Evolutionary conservation across 208 protist genomes (phyloP).

Genomic region (Wallacemonas sp.): DNA sequence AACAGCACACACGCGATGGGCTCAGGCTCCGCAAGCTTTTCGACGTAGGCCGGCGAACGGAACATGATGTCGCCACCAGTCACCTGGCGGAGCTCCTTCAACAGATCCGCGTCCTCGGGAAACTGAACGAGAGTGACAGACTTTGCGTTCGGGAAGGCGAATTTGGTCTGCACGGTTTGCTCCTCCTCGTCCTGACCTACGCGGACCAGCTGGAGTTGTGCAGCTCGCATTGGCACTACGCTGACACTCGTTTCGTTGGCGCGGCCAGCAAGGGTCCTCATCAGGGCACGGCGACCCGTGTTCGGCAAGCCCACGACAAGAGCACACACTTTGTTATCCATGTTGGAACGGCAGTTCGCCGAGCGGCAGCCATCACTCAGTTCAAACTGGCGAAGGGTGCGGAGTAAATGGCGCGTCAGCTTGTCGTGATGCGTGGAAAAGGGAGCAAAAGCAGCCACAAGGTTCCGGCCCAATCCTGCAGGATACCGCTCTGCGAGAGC

Average conservation of each 20-base stretch:
- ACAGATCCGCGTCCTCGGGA: constrained; percentile 58
- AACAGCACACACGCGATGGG: constrained; percentile 70
- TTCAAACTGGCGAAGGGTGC: constrained; percentile 67
- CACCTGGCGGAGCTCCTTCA: constrained; percentile 43
- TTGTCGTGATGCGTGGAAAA: constrained; percentile 70
- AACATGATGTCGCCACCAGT: constrained; percentile 75
- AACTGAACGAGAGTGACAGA: constrained; percentile 75
- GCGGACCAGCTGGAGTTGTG: constrained; percentile 73
- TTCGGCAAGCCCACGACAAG: constrained; percentile 86
- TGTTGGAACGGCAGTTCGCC: constrained; percentile 54
- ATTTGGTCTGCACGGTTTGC: constrained; percentile 46
- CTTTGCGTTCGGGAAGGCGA: constrained; percentile 82
- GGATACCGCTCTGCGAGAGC: constrained; percentile 58
- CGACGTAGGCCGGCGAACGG: constrained; percentile 58
- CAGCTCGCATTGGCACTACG: constrained; percentile 66
- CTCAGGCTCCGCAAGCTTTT: constrained; percentile 67
- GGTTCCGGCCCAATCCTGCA: constrained; percentile 16
- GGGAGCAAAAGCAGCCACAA: constrained; percentile 48
- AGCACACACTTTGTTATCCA: constrained; percentile 70
- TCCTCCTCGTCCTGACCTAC: constrained; percentile 24
- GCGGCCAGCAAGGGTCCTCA: constrained; percentile 44
- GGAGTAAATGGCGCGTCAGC: constrained; percentile 47
- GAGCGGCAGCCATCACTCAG: constrained; percentile 44
- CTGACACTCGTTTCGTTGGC: constrained; percentile 54
- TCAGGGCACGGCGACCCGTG: constrained; percentile 66